Base-by-base conservation (phyloP, 306 rosid genomes). In the Rosa chinensis region DNA sequence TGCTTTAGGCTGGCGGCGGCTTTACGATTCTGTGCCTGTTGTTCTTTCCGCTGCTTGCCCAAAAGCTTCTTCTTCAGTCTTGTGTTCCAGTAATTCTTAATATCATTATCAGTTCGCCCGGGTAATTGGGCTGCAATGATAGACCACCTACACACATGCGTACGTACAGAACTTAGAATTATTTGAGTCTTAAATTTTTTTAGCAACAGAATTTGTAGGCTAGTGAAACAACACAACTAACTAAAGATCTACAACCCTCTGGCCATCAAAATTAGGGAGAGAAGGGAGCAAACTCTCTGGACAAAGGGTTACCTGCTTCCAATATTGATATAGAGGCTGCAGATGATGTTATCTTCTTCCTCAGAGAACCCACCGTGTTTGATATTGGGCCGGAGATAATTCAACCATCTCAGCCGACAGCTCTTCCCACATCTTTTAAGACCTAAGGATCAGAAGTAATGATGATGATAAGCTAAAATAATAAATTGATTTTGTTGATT, bases 21-120 rank as follows among this genome's bases (percentile, higher is more conserved):
- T 84, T 63, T 85, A 86, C 72, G 85, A 78, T 69, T 84, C 84
- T 11, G 81, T 37, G 39, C 63, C 21, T 84, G 85, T 10, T 92
- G 93, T 23, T 89, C 89, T 73, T 83, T 91, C 52, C 91, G 89
- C 78, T 93, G 97, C 77, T 85, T 91, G 0, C 93, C 99, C 12
- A 90, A 76, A 5, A 93, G 97, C 94, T 95, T 95, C 85, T 95
- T 95, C 94, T 93, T 95, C 84, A 95, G 80, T 85, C 90, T 91
- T 0, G 99, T 95, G 85, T 95, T 95, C 99, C 99, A 95, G 79
- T 95, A 95, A 70, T 95, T 95, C 90, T 95, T 95, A 66, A 95
- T 93, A 70, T 95, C 99, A 66, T 95, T 95, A 76, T 95, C 99
- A 0, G 99, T 95, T 73, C 99, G 82, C 47, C 99, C 99, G 1